These are phyloP conservation scores for Xylaria venustula DNA, from an alignment of 495 filamentous ascomycete genomes.

Conservation along the genomic window DNA sequence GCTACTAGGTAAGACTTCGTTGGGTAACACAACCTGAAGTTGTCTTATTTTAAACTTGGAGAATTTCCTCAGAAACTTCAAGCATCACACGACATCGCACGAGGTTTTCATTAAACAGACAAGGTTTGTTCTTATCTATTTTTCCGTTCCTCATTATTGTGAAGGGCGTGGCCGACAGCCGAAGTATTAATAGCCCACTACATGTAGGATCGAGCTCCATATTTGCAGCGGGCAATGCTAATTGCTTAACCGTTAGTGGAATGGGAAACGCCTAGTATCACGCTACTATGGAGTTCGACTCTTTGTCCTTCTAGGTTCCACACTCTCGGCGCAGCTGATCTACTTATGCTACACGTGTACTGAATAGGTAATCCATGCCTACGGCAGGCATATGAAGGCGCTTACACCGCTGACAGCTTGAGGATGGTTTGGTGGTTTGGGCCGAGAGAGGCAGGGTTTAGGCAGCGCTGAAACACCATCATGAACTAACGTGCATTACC, in stretches of 20 bases:
- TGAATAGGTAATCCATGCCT: too few relatives aligned
- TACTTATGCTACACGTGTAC: neutral
- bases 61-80: neutral
- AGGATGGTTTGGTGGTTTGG: neutral
- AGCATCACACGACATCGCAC: neutral
- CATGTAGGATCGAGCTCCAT: neutral
- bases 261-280: too few relatives aligned
- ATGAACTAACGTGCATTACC: neutral
- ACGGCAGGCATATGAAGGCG: too few relatives aligned
- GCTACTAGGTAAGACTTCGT: too few relatives aligned
- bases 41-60: neutral
- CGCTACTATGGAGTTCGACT: too few relatives aligned
- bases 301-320: slow-evolving; percentile 1
- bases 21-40: neutral
- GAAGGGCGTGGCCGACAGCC: neutral
- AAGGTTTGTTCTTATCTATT: neutral
- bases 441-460: neutral
- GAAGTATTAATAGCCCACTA: slow-evolving; percentile 5
- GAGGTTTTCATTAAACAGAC: neutral
- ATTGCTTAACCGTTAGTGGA: neutral
- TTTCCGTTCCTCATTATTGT: neutral
- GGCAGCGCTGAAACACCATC: neutral
- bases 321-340: neutral
- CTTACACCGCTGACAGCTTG: neutral
- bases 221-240: neutral